Evolutionary conservation across 257 asterid genomes (phyloP).

Genomic region (Scutellaria minor): DNA sequence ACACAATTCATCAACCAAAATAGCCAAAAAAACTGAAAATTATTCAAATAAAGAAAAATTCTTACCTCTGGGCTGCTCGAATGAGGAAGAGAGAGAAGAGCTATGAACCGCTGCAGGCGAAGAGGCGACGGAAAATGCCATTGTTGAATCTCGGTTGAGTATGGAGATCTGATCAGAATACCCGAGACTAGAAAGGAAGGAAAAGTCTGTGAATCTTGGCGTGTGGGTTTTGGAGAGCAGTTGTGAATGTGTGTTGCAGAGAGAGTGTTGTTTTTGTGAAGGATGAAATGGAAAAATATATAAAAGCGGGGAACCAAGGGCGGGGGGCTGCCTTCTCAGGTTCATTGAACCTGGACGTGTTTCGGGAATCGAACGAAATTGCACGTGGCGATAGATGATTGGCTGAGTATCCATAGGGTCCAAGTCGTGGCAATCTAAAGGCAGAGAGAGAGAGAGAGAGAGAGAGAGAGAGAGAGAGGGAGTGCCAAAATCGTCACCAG

Average conservation of each 20-base stretch:
- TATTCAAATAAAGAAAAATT: no score
- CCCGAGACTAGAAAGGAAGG: no score
- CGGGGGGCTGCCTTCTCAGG: conserved; percentile 37
- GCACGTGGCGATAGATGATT: conserved; percentile 48
- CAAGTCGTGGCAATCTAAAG: conserved; percentile 43
- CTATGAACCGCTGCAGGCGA: conserved; percentile 54
- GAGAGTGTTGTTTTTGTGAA: neutral
- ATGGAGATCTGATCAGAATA: no score
- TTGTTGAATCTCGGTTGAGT: conserved; percentile 14
- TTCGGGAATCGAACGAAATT: conserved; percentile 29
- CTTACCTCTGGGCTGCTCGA: conserved; percentile 63
- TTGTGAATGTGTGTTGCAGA: conserved; percentile 15
- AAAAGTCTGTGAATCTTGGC: neutral
- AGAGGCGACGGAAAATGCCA: conserved; percentile 74
- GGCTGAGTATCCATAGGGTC: conserved; percentile 23
- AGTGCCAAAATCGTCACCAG: neutral
- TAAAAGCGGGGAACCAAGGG: conserved; percentile 27
- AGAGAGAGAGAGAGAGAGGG: neutral
- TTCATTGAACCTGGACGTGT: conserved; percentile 82
- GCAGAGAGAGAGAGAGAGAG: neutral
- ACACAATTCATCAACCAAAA: neutral
- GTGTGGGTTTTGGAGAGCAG: conserved; percentile 30
- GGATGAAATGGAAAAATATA: conserved; percentile 29
- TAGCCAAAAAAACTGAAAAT: neutral
- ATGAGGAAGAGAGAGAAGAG: conserved; percentile 48